Conservation (phyloP, 2,329 filamentous ascomycete species). For the Chalaropsis thielavioides region DNA sequence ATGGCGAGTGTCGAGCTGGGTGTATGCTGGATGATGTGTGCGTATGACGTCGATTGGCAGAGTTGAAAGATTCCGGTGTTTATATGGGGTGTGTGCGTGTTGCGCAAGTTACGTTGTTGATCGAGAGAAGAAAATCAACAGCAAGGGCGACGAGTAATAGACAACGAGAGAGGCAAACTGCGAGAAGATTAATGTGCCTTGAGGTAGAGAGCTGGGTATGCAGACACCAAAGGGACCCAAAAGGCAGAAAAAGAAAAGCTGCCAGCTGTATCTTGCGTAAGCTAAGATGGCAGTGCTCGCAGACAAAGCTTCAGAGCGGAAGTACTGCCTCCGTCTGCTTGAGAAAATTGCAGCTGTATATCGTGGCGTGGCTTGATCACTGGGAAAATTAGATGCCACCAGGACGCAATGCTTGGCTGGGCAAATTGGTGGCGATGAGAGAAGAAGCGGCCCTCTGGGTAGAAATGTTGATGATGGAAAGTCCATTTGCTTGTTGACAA, state of each 20-base stretch:
- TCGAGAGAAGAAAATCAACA: not conserved
- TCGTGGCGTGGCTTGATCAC: not conserved
- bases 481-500: not conserved
- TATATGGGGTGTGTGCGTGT: not conserved
- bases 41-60: not conserved
- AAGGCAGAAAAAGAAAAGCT: not conserved
- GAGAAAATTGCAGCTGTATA: not conserved
- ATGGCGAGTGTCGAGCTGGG: conserved; percentile 20
- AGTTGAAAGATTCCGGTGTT: not conserved
- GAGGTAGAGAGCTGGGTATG: not conserved
- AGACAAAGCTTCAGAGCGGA: not conserved
- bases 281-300: not conserved
- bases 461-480: not conserved
- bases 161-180: not conserved
- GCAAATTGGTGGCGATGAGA: too few species aligned
- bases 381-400: too few species aligned
- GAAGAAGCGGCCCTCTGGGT: not conserved
- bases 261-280: conserved; percentile 3
- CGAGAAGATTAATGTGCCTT: not conserved
- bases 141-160: not conserved
- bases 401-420: not conserved
- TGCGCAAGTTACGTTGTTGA: not conserved
- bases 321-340: not conserved
- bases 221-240: not conserved
- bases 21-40: not conserved